Conservation (phyloP, 805 yeast species). For the Metschnikowia kunwiensis region DNA sequence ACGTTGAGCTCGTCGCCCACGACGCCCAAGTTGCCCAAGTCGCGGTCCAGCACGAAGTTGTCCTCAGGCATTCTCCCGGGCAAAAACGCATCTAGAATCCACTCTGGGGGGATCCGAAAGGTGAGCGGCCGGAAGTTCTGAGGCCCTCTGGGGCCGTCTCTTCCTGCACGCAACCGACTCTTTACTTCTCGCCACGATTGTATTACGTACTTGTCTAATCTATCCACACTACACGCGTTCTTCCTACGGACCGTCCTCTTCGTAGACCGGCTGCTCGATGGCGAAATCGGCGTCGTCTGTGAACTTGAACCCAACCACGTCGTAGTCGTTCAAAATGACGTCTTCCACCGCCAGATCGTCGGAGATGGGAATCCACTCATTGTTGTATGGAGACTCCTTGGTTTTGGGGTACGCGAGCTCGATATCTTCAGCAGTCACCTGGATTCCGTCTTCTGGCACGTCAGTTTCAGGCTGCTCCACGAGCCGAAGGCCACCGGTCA, state of each 20-base stretch:
- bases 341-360: constrained; percentile 28
- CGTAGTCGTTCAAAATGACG: constrained; percentile 38
- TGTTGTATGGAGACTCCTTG: constrained; percentile 31
- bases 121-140: constrained; percentile 18
- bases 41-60: constrained; percentile 17
- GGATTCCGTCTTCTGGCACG: constrained; percentile 15
- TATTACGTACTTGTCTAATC: constrained; percentile 4
- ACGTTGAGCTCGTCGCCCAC: constrained; percentile 37
- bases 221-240: no score
- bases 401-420: constrained; percentile 43
- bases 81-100: constrained; percentile 14
- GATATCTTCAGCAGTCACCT: constrained; percentile 23
- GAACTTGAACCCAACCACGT: constrained; percentile 40
- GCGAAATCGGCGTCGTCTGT: constrained; percentile 35
- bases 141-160: neutral
- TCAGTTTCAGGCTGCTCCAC: constrained; percentile 14
- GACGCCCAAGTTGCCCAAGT: constrained; percentile 21
- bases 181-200: constrained; percentile 2
- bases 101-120: constrained; percentile 19
- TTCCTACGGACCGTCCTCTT: constrained; percentile 3
- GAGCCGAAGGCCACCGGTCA: constrained; percentile 47
- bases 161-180: neutral
- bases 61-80: constrained; percentile 17
- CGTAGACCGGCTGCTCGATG: constrained; percentile 17
- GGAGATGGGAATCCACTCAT: constrained; percentile 33